A percentile compares a stretch with the other conserved stretches of the same genome.
These are phyloP conservation scores for Colletotrichum abscissum DNA, from an alignment of 2,329 filamentous ascomycete species.

Conservation along the genomic window DNA sequence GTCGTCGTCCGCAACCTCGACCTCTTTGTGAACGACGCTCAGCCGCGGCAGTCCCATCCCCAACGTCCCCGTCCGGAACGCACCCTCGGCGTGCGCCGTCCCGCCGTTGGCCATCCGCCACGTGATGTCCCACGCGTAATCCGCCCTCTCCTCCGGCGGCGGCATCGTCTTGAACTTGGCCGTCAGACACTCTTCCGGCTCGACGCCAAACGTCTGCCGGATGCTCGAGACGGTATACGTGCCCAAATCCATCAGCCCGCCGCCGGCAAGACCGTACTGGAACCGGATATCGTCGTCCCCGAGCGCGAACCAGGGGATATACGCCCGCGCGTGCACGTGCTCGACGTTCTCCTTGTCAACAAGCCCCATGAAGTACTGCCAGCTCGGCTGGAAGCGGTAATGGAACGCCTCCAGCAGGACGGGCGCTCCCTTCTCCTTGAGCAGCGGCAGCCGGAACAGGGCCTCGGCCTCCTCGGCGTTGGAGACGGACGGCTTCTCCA, in stretches of 20 bases:
- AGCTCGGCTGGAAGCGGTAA: constrained; percentile 61
- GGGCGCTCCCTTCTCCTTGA: constrained; percentile 48
- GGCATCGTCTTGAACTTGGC: constrained; percentile 44
- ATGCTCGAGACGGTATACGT: constrained; percentile 53
- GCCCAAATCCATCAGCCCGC: constrained; percentile 53
- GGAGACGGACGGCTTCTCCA: constrained; percentile 64
- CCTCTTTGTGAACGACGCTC: constrained; percentile 38
- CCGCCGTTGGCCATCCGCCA: constrained; percentile 54
- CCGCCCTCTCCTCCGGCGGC: constrained; percentile 45
- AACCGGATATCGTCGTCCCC: constrained; percentile 55
- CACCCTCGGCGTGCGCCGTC: constrained; percentile 45
- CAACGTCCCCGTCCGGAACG: constrained; percentile 37
- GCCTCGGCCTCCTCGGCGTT: constrained; percentile 56
- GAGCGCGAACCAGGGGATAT: constrained; percentile 45
- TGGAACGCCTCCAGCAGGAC: constrained; percentile 66
- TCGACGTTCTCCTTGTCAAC: constrained; percentile 52
- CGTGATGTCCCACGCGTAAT: constrained; percentile 47
- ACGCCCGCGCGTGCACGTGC: constrained; percentile 44
- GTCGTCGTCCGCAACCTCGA: constrained; percentile 26
- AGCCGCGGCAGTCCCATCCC: constrained; percentile 35
- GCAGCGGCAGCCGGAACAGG: constrained; percentile 54
- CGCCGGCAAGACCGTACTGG: constrained; percentile 54
- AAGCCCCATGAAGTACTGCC: constrained; percentile 52
- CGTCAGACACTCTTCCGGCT: constrained; percentile 51
- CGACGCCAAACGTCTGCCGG: constrained; percentile 50